These are phyloP conservation scores for Earliella scabrosa DNA, from an alignment of 1,284 basidiomycete genomes.

Conservation along the genomic window DNA sequence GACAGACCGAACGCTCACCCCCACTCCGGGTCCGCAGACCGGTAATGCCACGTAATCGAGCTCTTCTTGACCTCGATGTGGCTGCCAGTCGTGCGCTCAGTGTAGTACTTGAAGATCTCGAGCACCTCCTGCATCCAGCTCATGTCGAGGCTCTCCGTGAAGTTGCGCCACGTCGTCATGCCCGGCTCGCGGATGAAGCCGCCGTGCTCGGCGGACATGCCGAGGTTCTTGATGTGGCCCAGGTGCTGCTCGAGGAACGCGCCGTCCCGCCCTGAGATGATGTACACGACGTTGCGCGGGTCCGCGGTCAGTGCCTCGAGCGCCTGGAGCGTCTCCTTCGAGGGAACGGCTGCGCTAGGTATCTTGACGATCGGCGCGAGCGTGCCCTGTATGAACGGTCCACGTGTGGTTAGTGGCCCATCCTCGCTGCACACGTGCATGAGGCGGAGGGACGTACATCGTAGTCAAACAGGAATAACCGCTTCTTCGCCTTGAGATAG, in stretches of 20 bases:
- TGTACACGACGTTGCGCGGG: constrained; percentile 91
- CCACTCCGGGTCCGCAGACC: constrained; percentile 93
- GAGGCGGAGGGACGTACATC: constrained; percentile 61
- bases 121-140: constrained; percentile 96
- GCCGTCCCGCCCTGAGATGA: constrained; percentile 97
- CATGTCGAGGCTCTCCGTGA: constrained; percentile 94
- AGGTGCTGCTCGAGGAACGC: constrained; percentile 92
- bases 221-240: constrained; percentile 82
- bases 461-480: constrained; percentile 96
- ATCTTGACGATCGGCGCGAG: constrained; percentile 96
- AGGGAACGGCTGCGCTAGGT: constrained; percentile 88
- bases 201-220: constrained; percentile 97
- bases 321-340: constrained; percentile 75
- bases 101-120: constrained; percentile 96
- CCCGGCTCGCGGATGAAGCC: constrained; percentile 87
- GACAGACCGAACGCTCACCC: constrained; percentile 60
- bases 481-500: constrained; percentile 79
- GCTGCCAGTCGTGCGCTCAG: constrained; percentile 91
- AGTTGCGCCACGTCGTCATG: constrained; percentile 77
- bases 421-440: background rate
- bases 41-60: constrained; percentile 98
- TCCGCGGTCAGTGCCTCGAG: constrained; percentile 78
- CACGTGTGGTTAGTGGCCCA: background rate
- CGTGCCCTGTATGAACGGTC: constrained; percentile 71
- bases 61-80: constrained; percentile 98